Base-by-base conservation (phyloP, 495 filamentous ascomycete species). In the Penicillium turbatum region DNA sequence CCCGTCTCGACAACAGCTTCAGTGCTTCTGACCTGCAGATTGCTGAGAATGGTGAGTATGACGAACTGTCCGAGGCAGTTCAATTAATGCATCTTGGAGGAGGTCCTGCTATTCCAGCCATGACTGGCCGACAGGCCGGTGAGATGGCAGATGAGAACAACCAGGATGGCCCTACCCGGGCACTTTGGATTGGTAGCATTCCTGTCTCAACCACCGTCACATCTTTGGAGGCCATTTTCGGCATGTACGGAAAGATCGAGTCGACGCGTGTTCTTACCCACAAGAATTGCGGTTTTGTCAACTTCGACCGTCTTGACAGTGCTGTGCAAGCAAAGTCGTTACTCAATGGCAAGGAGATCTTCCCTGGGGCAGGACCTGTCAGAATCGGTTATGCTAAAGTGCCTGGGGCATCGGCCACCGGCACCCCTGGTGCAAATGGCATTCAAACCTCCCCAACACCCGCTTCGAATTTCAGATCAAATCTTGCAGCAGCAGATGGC, bases 251-350 rank as follows among this genome's bases (percentile, higher is more conserved):
- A 13, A 85, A 87, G 19, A 95, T 98, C 61, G 83, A 92, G 59
- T 96, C 92, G 13, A 91, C 89, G 32, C 80, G 93, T 53, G 95
- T 98, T 12, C 77, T 98, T 56, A 96, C 93, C 11, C 93, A 98
- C 76, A 98, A 98, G 82, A 97, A 95, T 65, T 98, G 93, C 68
- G 93, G 93, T 6, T 98, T 98, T 61, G 91, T 98, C 65, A 98
- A 98, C 69, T 98, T 96, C 60, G 89, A 97, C 72, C 83, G 81
- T 57, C 68, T 91, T 21, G 89, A 96, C 30, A 95, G 89, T 63
- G 95, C 93, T 41, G 87, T 96, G 27, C 82, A 88, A 49, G 95
- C 93, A 5, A 95, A 89, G 64, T 83, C 82, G 16, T 76, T 84
- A 63, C 85, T 95, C 66, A 96, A 97, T 62, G 91, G 91, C 55